Conservation (phyloP, 139 green algal species). For the Zygnema circumcarinatum region DNA sequence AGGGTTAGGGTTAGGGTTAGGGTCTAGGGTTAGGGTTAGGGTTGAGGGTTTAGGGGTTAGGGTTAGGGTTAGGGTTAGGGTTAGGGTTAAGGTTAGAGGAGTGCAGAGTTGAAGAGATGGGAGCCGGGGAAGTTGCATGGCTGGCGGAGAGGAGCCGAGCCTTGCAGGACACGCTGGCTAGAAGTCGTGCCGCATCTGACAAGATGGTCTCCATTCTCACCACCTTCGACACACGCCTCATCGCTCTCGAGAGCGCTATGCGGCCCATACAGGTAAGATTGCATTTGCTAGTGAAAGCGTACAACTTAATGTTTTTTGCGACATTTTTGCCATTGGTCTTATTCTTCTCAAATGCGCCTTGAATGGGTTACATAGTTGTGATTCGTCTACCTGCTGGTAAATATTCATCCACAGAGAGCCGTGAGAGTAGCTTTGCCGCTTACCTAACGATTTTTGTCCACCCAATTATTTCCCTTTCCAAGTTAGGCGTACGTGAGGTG, state of each 20-base stretch:
- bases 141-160: background rate
- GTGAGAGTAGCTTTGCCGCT: too few relatives aligned
- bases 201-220: constrained; percentile 34
- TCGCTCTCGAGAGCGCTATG: constrained; percentile 41
- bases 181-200: background rate
- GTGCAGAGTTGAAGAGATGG: background rate
- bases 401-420: too few relatives aligned
- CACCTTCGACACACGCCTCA: constrained; percentile 51
- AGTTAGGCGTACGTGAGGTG: too few relatives aligned
- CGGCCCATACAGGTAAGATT: constrained; percentile 48
- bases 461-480: too few relatives aligned
- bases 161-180: constrained; percentile 1
- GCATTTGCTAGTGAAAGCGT: too few relatives aligned
- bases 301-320: too few relatives aligned
- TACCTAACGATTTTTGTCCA: too few relatives aligned
- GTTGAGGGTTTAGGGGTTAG: background rate
- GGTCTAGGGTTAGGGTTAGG: background rate
- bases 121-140: constrained; percentile 24
- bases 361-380: too few relatives aligned
- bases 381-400: too few relatives aligned
- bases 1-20: background rate
- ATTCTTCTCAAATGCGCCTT: too few relatives aligned
- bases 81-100: background rate
- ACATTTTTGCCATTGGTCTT: too few relatives aligned
- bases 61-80: background rate